Evolutionary conservation across 257 asterid genomes (phyloP).

Genomic region (Solanum acaule): DNA sequence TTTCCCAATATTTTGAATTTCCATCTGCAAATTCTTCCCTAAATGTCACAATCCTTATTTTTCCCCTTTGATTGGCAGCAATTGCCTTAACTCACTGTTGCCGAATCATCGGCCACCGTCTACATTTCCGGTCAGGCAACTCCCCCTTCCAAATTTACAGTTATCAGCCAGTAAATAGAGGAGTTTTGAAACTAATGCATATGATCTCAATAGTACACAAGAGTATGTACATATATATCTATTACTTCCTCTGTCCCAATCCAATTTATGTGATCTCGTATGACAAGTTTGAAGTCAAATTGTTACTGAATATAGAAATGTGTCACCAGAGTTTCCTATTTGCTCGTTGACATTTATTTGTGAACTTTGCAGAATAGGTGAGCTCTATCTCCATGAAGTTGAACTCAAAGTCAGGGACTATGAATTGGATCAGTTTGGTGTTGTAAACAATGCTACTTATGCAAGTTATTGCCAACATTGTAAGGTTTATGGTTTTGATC

Average conservation of each 20-base stretch:
- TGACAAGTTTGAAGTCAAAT: background rate
- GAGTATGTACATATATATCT: constrained; percentile 24
- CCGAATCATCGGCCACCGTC: background rate
- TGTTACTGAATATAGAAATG: background rate
- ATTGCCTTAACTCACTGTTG: background rate
- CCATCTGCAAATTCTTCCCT: background rate
- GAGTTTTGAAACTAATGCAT: constrained; percentile 22
- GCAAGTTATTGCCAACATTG: constrained; percentile 95
- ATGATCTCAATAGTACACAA: constrained; percentile 45
- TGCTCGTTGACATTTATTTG: background rate
- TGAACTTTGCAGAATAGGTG: constrained; percentile 34
- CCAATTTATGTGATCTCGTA: background rate
- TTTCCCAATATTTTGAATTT: background rate
- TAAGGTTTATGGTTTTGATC: too few relatives aligned
- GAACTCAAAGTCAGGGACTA: constrained; percentile 87
- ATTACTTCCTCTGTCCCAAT: background rate
- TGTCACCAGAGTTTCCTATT: too few relatives aligned
- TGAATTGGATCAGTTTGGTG: constrained; percentile 90
- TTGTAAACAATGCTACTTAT: constrained; percentile 75
- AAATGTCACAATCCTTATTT: background rate
- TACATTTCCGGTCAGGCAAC: constrained; percentile 16
- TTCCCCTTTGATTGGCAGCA: background rate
- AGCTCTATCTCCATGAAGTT: constrained; percentile 62
- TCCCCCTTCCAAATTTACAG: constrained; percentile 5
- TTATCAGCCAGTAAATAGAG: constrained; percentile 4